Base-by-base conservation (phyloP, 768 basidiomycete species). In the Amanita rimosa region DNA sequence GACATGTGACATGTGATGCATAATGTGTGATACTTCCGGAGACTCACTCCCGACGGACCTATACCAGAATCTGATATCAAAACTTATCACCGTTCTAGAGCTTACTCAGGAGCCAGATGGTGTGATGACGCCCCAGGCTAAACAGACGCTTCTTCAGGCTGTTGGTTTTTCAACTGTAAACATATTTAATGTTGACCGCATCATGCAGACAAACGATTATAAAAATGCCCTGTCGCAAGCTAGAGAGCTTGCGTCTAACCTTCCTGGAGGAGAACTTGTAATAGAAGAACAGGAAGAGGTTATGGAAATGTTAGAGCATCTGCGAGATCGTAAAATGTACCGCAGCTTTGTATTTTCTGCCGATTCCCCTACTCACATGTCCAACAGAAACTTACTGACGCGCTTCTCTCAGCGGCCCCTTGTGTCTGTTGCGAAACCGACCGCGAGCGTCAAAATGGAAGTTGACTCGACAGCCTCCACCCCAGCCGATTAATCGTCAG, bases 391-490 rank as follows among this genome's bases (percentile, higher is more conserved):
- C 33, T 77, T 81, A 54, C 66, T 85, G 1, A 64, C 59, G 0
- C 66, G 71, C 11, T 84, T 86, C 53, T 62, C 78, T 3, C 61
- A 67, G 11, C 66, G 64, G 47, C 67, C 68, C 16, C 57, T 73
- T 17, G 58, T 57, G 11, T 64, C 71, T 26, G 61, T 65, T 6
- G 54, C 61, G 3, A 31, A 56, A 21, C 57, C 54, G 11, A 51
- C 53, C 2, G 54, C 52, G 10, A 64, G 69, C 19, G 39, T 56
- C 4, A 72, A 68, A 52, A 83, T 84, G 75, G 84, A 85, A 54
- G 62, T 86, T 34, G 84, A 87, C 58, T 87, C 84, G 11, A 80
- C 78, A 50, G 84, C 84, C 22, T 85, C 84, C 3, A 86, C 84
- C 3, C 84, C 84, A 9, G 67, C 71, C 22, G 22, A 5, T 24